phyloP scores from a whole-genome alignment of 352 stramenopile species.

The Globisporangium cystogenes region DNA sequence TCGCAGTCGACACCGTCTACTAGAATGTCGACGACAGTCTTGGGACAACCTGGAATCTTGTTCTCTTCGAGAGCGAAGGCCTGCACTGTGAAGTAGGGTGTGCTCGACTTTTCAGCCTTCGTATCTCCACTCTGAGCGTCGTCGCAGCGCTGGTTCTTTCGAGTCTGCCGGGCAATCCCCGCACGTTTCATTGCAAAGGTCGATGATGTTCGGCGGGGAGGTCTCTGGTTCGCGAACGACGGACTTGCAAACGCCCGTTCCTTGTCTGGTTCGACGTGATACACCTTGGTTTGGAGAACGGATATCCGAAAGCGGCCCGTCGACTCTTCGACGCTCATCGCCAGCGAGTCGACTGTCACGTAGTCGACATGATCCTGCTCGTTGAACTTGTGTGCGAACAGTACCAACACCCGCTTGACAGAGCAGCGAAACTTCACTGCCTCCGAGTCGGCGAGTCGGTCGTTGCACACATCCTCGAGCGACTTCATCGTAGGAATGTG shows the following conservation, averaged over 20 bases:
- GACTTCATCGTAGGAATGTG: constrained; percentile 30
- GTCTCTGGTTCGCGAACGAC: constrained; percentile 12
- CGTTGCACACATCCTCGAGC: constrained; percentile 30
- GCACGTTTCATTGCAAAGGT: constrained; percentile 2
- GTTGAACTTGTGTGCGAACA: constrained; percentile 35
- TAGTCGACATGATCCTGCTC: constrained; percentile 34
- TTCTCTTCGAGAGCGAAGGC: constrained; percentile 70
- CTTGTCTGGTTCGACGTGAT: constrained; percentile 16
- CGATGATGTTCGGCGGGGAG: constrained; percentile 12
- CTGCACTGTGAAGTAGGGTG: constrained; percentile 41
- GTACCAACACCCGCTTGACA: constrained; percentile 50
- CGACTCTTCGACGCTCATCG: constrained; percentile 55
- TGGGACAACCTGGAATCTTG: constrained; percentile 27
- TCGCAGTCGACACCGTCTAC: constrained; percentile 33
- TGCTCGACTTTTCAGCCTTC: not conserved
- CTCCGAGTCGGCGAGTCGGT: constrained; percentile 30
- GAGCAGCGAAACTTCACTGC: constrained; percentile 52
- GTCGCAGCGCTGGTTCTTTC: not conserved
- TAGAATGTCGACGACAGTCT: constrained; percentile 67
- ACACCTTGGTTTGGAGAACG: constrained; percentile 40
- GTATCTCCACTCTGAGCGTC: not conserved
- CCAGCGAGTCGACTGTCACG: constrained; percentile 49
- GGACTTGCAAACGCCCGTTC: constrained; percentile 4
- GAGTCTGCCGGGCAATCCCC: not conserved
- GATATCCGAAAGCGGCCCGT: constrained; percentile 50